Conservation (phyloP, 2,329 filamentous ascomycete species). For the Exophiala sideris region DNA sequence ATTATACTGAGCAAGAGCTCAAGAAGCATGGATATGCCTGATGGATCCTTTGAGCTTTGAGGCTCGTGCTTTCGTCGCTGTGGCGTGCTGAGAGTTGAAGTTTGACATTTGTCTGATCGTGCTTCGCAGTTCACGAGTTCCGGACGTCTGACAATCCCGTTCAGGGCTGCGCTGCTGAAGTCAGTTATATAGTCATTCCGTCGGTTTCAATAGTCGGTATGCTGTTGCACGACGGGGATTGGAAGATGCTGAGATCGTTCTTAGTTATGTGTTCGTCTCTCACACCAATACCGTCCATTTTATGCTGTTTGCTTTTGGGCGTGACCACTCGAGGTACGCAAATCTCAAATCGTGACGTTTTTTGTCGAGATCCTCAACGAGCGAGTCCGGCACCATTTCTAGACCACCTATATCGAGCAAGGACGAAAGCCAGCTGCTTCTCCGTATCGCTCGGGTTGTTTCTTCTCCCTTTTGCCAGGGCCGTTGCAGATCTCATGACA, state of each 20-base stretch:
- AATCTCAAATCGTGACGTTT: not conserved
- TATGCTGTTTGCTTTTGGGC: not conserved
- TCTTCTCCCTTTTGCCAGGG: slow-evolving; percentile 44
- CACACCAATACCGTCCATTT: not conserved
- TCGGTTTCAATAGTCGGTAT: no score
- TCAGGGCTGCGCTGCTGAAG: no score
- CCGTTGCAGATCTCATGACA: slow-evolving; percentile 50
- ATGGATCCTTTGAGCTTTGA: not conserved
- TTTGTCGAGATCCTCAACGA: slow-evolving; percentile 8
- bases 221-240: no score
- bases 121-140: no score
- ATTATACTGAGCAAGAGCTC: slow-evolving; percentile 34
- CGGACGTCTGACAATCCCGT: no score
- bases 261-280: no score
- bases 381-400: slow-evolving; percentile 40
- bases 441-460: slow-evolving; percentile 44
- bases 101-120: not conserved
- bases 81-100: not conserved
- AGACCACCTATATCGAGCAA: slow-evolving; percentile 56
- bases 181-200: no score
- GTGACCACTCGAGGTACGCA: not conserved
- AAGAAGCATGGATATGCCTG: slow-evolving; percentile 2
- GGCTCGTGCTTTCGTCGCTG: not conserved
- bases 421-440: slow-evolving; percentile 46
- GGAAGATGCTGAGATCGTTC: no score